Percentiles rank a stretch among this genome's conserved stretches.
Conservation (phyloP, 1,284 basidiomycete genomes). For the Polyporus tsugae region DNA sequence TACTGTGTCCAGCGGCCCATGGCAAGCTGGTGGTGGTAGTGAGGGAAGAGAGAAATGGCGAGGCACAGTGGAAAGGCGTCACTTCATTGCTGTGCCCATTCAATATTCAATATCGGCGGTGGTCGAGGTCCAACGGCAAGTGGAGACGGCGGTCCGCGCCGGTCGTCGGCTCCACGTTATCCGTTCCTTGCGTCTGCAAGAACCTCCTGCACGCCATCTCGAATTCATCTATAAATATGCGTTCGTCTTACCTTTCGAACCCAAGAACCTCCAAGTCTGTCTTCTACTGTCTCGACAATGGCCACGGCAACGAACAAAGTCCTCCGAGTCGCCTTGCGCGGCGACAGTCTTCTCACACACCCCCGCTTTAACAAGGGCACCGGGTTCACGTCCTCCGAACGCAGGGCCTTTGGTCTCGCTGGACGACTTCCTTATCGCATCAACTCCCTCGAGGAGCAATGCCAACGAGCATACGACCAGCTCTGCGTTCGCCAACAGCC, state of each 20-base stretch:
- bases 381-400: slow-evolving; percentile 73
- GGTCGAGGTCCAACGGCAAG: background rate
- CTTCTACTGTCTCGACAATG: slow-evolving; percentile 26
- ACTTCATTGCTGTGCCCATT: slow-evolving; percentile 6
- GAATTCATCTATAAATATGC: slow-evolving; percentile 21
- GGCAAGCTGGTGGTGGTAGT: slow-evolving; percentile 25
- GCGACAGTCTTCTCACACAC: slow-evolving; percentile 66
- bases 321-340: slow-evolving; percentile 62
- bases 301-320: slow-evolving; percentile 35
- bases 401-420: slow-evolving; percentile 75
- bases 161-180: slow-evolving; percentile 9
- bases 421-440: slow-evolving; percentile 81
- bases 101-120: background rate
- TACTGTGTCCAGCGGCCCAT: slow-evolving; percentile 54
- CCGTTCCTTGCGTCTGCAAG: background rate
- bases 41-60: slow-evolving; percentile 19
- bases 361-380: slow-evolving; percentile 79
- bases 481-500: slow-evolving; percentile 55
- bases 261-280: background rate
- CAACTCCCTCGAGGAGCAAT: slow-evolving; percentile 82
- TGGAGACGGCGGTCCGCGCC: background rate
- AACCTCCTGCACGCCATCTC: slow-evolving; percentile 4
- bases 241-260: slow-evolving; percentile 1
- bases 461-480: slow-evolving; percentile 75
- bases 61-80: slow-evolving; percentile 12